These are phyloP conservation scores for Exophiala sp. DNA, from an alignment of 2,329 filamentous ascomycete species.

Conservation along the genomic window DNA sequence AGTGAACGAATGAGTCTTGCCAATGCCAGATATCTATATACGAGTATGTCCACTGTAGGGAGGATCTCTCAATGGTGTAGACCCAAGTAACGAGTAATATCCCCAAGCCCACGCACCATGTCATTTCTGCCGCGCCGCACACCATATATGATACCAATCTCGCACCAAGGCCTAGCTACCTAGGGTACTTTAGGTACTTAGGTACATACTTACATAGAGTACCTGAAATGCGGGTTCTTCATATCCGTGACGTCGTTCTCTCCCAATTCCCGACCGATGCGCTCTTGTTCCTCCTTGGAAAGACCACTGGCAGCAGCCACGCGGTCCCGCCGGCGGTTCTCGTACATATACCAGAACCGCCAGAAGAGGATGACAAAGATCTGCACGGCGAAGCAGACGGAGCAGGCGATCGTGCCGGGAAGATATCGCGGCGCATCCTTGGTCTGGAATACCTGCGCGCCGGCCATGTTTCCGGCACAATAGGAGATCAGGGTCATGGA, in stretches of 20 bases:
- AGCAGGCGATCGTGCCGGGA: constrained; percentile 38
- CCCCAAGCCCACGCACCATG: no score
- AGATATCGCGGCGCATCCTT: constrained; percentile 44
- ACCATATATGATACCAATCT: no score
- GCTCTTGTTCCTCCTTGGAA: constrained; percentile 34
- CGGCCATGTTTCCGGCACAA: constrained; percentile 46
- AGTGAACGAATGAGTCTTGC: no score
- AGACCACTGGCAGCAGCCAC: constrained; percentile 32
- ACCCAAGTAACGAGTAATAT: no score
- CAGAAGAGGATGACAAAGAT: constrained; percentile 38
- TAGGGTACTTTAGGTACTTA: no score
- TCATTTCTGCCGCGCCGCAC: no score
- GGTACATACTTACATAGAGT: constrained; percentile 5
- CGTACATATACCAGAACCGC: constrained; percentile 38
- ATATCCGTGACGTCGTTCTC: constrained; percentile 38
- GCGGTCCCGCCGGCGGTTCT: constrained; percentile 36
- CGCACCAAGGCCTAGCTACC: no score
- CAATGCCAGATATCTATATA: no score
- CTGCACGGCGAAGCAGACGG: constrained; percentile 37
- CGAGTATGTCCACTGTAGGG: no score
- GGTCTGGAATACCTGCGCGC: constrained; percentile 43
- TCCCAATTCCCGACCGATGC: constrained; percentile 33
- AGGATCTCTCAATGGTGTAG: no score
- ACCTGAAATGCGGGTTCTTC: constrained; percentile 35
- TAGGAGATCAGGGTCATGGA: constrained; percentile 44